These are phyloP conservation scores for Sanghuangporus baumii DNA, from an alignment of 1,284 basidiomycete species.

Conservation along the genomic window DNA sequence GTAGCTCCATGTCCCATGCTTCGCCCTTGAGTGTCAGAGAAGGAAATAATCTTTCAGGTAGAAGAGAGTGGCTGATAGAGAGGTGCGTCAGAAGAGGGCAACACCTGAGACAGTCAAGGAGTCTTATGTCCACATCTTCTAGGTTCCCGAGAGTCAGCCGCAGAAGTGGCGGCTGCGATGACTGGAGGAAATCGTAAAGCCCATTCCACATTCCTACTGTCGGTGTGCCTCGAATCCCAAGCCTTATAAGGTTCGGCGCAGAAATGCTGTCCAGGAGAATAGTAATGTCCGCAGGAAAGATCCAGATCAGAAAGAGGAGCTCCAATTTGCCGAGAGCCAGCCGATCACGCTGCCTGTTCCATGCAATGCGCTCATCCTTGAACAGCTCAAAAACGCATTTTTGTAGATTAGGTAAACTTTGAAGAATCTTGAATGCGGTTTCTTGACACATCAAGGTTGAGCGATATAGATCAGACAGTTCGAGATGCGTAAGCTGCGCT, in stretches of 20 bases:
- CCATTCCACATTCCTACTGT: background rate
- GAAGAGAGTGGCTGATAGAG: background rate
- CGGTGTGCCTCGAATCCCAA: slow-evolving; percentile 9
- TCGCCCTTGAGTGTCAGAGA: background rate
- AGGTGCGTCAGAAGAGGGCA: background rate
- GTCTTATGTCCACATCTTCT: background rate
- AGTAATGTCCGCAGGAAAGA: slow-evolving; percentile 3
- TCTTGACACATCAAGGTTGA: background rate
- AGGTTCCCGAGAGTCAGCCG: slow-evolving; percentile 9
- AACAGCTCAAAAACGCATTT: slow-evolving; percentile 5
- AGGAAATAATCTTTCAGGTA: background rate
- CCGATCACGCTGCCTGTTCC: background rate
- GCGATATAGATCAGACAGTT: slow-evolving; percentile 1
- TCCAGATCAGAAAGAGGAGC: slow-evolving; percentile 7
- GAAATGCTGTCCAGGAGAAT: slow-evolving; percentile 3
- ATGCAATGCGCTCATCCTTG: background rate
- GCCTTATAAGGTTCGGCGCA: slow-evolving; percentile 8
- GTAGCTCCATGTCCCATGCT: background rate
- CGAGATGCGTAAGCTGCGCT: slow-evolving; percentile 7
- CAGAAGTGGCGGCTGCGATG: background rate
- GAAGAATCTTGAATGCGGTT: slow-evolving; percentile 1
- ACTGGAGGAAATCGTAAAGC: slow-evolving; percentile 6
- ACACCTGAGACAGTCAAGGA: background rate
- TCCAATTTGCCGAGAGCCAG: background rate
- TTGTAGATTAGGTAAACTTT: background rate